phyloP scores from a whole-genome alignment of 371 early-diverging fungal species.

The Mortierella sp. region DNA sequence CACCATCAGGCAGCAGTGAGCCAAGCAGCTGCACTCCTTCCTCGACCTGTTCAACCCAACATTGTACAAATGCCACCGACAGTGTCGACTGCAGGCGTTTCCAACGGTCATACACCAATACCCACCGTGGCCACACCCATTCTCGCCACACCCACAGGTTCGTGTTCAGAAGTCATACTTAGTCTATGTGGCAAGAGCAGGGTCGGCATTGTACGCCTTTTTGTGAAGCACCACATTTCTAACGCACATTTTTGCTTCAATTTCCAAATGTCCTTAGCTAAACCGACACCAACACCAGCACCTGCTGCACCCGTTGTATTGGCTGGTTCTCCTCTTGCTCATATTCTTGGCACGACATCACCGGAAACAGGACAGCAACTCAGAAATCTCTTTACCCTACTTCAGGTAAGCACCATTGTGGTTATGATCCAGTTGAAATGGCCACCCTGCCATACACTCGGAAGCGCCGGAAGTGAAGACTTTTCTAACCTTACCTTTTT shows the following conservation, averaged over 20 bases:
- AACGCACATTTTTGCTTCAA: not conserved
- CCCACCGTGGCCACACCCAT: conserved; percentile 17
- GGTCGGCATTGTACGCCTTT: not conserved
- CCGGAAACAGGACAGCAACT: conserved; percentile 34
- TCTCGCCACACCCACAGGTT: conserved; percentile 8
- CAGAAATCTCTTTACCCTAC: conserved; percentile 28
- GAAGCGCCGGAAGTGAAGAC: not conserved
- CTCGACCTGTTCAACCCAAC: conserved; percentile 17
- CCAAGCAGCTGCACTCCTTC: conserved; percentile 9
- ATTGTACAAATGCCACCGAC: conserved; percentile 25
- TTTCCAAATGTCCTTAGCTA: not conserved
- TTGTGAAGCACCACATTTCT: not conserved
- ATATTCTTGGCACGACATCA: conserved; percentile 31
- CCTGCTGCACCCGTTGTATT: conserved; percentile 42
- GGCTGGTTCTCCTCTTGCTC: conserved; percentile 49
- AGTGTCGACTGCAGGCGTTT: not conserved
- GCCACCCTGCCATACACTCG: not conserved
- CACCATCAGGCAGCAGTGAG: conserved; percentile 9
- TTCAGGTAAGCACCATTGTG: conserved; percentile 28
- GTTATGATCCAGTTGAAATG: too few species aligned
- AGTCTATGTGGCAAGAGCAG: not conserved
- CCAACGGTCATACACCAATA: conserved; percentile 28
- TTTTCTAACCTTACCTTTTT: not conserved
- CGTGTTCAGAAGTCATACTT: not conserved
- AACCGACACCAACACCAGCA: not conserved